These are phyloP conservation scores for Fusarium nelsonii DNA, from an alignment of 2,329 filamentous ascomycete species.

Conservation along the genomic window DNA sequence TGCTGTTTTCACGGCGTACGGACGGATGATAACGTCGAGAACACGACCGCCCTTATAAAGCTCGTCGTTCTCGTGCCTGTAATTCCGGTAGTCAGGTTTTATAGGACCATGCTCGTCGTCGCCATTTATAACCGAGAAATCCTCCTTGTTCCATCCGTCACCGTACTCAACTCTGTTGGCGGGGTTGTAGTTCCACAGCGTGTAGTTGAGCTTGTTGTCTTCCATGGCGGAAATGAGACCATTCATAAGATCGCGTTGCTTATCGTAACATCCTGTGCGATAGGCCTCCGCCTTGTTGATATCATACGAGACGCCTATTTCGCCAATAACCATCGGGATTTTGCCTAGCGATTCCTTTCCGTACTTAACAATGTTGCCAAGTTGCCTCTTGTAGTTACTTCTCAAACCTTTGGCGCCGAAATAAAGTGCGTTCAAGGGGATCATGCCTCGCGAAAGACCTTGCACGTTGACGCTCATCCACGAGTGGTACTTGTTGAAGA, in stretches of 20 bases:
- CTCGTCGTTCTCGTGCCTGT: slow-evolving; percentile 50
- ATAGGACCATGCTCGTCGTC: slow-evolving; percentile 49
- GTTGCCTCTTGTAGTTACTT: slow-evolving; percentile 56
- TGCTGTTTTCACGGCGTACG: slow-evolving; percentile 57
- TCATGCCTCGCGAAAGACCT: slow-evolving; percentile 55
- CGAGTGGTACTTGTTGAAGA: slow-evolving; percentile 54
- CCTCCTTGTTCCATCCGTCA: slow-evolving; percentile 59
- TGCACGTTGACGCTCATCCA: slow-evolving; percentile 58
- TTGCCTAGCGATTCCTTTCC: slow-evolving; percentile 51
- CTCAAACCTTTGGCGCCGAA: slow-evolving; percentile 55
- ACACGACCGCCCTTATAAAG: slow-evolving; percentile 56
- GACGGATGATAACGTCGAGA: slow-evolving; percentile 56
- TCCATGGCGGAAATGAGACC: slow-evolving; percentile 58
- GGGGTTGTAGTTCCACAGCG: slow-evolving; percentile 58
- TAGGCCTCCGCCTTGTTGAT: slow-evolving; percentile 55
- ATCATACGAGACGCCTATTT: slow-evolving; percentile 58
- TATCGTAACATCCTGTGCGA: slow-evolving; percentile 55
- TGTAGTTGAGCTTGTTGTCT: slow-evolving; percentile 54
- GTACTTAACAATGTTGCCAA: slow-evolving; percentile 53
- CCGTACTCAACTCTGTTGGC: slow-evolving; percentile 55
- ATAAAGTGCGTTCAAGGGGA: slow-evolving; percentile 57
- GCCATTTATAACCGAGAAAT: slow-evolving; percentile 57
- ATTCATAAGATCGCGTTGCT: slow-evolving; percentile 56
- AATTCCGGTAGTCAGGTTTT: slow-evolving; percentile 52
- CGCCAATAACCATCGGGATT: slow-evolving; percentile 56